A percentile compares a stretch with the other conserved stretches of the same genome.
These are phyloP conservation scores for Isatis tinctoria DNA, from an alignment of 345 rosid species.

Conservation along the genomic window DNA sequence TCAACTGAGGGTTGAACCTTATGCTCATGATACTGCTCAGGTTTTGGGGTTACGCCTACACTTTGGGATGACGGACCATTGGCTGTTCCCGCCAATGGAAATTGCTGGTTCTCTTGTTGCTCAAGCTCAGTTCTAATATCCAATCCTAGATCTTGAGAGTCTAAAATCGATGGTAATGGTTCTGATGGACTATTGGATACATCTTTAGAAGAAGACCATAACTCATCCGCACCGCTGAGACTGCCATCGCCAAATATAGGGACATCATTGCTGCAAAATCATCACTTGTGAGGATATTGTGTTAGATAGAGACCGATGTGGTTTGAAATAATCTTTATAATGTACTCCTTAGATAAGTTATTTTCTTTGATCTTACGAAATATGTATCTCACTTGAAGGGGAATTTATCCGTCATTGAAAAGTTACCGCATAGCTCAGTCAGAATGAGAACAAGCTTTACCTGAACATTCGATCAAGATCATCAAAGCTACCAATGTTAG, in stretches of 20 bases:
- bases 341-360: neutral
- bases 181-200: constrained; percentile 45
- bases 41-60: constrained; percentile 27
- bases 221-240: constrained; percentile 61
- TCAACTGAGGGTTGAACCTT: constrained; percentile 26
- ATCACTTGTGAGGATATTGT: constrained; percentile 83
- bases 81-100: constrained; percentile 38
- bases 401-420: neutral
- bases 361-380: neutral
- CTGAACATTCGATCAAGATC: constrained; percentile 91
- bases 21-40: constrained; percentile 36
- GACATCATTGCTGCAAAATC: constrained; percentile 94
- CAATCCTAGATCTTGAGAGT: constrained; percentile 44
- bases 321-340: constrained; percentile 2
- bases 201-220: constrained; percentile 77
- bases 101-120: constrained; percentile 46
- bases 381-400: neutral
- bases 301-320: constrained; percentile 49
- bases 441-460: constrained; percentile 44
- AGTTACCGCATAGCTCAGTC: neutral
- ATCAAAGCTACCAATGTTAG: constrained; percentile 89
- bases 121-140: constrained; percentile 47
- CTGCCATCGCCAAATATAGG: constrained; percentile 70
- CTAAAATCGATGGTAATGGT: constrained; percentile 42
- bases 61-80: constrained; percentile 42